Base-by-base conservation (phyloP, 2,329 filamentous ascomycete species). In the Colletotrichum sp. region DNA sequence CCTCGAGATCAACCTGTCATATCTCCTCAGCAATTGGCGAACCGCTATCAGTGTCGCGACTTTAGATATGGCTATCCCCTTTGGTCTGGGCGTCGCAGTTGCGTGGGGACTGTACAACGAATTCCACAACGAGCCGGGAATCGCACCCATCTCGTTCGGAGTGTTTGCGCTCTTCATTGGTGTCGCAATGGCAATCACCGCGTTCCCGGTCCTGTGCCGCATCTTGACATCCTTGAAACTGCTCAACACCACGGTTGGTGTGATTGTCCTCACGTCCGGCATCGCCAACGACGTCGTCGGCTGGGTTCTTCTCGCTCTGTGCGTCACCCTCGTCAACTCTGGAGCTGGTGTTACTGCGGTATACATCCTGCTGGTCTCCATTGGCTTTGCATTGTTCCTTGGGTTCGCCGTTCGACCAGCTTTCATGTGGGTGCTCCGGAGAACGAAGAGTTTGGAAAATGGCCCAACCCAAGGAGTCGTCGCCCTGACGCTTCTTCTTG, bases 181-280 rank as follows among this genome's bases (percentile, higher is more conserved):
- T 84, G 96, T 98, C 69, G 96, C 96, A 1, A 93, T 98, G 84
- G 95, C 96, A 32, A 99, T 99, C 80, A 98, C 96, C 79, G 72
- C 92, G 10, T 94, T 99, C 80, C 96, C 96, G 0, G 96, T 99
- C 1, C 91, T 99, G 15, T 98, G 96, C 82, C 95, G 96, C 83
- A 99, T 99, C 79, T 87, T 99, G 78, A 96, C 95, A 0, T 96
- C 98, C 84, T 88, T 99, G 69, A 97, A 98, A 80, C 88, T 99
- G 66, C 92, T 99, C 6, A 87, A 91, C 71, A 97, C 95, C 3
- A 91, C 94, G 1, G 96, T 98, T 7, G 96, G 96, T 81, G 92
- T 98, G 44, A 98, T 98, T 32, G 95, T 96, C 3, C 89, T 98
- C 9, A 95, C 96, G 4, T 96, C 96, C 7, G 96, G 96, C 68